phyloP scores from a whole-genome alignment of 1,284 basidiomycete species.

The Sparassis latifolia region DNA sequence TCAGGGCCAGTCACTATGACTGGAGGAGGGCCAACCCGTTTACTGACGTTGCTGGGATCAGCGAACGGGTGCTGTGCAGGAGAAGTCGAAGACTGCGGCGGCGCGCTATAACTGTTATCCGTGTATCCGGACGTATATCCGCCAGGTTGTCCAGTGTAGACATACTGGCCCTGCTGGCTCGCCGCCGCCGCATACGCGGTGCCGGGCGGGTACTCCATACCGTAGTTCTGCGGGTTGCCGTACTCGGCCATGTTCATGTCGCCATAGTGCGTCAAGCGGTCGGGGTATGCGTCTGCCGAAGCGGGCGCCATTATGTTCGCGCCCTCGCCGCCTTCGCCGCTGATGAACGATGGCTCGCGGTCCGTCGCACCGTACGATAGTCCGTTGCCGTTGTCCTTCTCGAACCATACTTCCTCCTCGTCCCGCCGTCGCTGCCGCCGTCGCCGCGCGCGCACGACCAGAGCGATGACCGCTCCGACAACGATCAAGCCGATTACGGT shows the following conservation, averaged over 20 bases:
- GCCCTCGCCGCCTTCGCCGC: conserved; percentile 16
- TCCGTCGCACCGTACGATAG: conserved; percentile 8
- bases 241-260: conserved; percentile 12
- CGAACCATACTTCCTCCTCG: conserved; percentile 27
- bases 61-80: conserved; percentile 22
- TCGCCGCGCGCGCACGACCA: conserved; percentile 13
- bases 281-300: conserved; percentile 24
- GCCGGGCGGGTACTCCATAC: conserved; percentile 23
- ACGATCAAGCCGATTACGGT: conserved; percentile 22
- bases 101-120: conserved; percentile 6
- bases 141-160: conserved; percentile 12
- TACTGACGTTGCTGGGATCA: conserved; percentile 21
- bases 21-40: conserved; percentile 13
- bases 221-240: conserved; percentile 18
- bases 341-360: too few relatives aligned
- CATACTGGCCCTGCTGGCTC: conserved; percentile 19
- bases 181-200: conserved; percentile 20
- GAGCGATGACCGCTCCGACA: conserved; percentile 13
- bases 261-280: conserved; percentile 28
- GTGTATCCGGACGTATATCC: conserved; percentile 13
- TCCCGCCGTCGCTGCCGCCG: conserved; percentile 20
- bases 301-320: conserved; percentile 20
- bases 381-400: conserved; percentile 20
- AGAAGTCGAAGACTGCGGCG: conserved; percentile 4
- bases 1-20: conserved; percentile 2